Base-by-base conservation (phyloP, 768 basidiomycete genomes). In the Hygrophoropsis aurantiaca region DNA sequence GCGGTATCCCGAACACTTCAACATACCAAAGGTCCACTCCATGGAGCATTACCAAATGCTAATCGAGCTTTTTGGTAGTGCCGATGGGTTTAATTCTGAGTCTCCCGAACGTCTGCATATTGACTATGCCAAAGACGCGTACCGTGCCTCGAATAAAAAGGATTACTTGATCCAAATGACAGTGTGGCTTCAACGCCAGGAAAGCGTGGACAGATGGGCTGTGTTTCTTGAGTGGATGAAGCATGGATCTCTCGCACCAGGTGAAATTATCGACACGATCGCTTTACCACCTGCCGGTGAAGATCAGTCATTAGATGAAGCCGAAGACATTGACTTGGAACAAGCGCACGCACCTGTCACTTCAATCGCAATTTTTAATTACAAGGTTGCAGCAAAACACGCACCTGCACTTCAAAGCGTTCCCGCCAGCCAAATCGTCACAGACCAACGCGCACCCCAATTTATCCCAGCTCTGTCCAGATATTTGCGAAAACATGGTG, bases 31-130 rank as follows among this genome's bases (percentile, higher is more conserved):
- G 37, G 44, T 70, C 2, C 70, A 72, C 44, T 58, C 47, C 5
- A 18, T 62, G 8, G 21, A 40, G 1, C 68, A 72, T 36, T 71
- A 71, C 44, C 24, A 37, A 0, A n/a, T 46, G 0, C 37, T 40
- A 0, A 69, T 74, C 16, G 43, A 58, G 32, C 26, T 49, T 13
- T 57, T 57, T 43, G 68, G 65, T 4, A 62, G 58, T 5, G 50
- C 58, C 0, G 66, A 70, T 42, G 66, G 65, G 42, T 67, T 57
- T 52, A 67, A 67, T 44, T 71, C 65, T 0, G 72, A 75, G 49
- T 19, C 35, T 0, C 49, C 65, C 0, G 71, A 75, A 52, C 63
- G 64, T 0, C 60, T 77, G 0, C 77, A 77, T 44, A 76, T 75
- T 40, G 64, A 76, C 53, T 66, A 60, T 38, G 68, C 72, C 2